Conservation (phyloP, 2,329 filamentous ascomycete species). For the Nemania sp. region DNA sequence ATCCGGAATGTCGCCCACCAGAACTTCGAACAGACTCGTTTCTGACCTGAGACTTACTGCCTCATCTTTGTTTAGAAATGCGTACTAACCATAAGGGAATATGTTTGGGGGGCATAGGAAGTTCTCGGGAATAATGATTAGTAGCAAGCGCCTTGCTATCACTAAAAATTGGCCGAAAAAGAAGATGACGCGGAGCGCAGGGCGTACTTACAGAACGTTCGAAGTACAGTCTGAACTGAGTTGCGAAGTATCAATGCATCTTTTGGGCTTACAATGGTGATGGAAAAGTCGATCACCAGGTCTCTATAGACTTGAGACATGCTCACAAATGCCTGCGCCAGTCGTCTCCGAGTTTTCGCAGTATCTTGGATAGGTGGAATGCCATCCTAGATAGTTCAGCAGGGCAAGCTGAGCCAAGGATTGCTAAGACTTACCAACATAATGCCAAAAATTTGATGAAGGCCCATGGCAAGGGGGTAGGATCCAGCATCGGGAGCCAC, state of each 20-base stretch:
- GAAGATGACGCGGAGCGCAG: not conserved
- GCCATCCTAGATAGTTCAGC: slow-evolving; percentile 38
- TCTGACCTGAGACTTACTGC: slow-evolving; percentile 54
- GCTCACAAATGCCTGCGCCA: slow-evolving; percentile 58
- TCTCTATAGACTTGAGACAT: slow-evolving; percentile 61
- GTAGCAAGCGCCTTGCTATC: not conserved
- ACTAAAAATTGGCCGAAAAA: no score
- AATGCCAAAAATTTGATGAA: slow-evolving; percentile 52
- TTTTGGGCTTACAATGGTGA: slow-evolving; percentile 56
- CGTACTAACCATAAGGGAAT: not conserved
- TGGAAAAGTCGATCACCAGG: slow-evolving; percentile 59
- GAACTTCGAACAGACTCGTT: slow-evolving; percentile 49
- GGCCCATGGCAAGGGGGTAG: slow-evolving; percentile 52
- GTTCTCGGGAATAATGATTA: not conserved
- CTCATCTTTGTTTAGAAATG: not conserved
- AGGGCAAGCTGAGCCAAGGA: not conserved
- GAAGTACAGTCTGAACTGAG: slow-evolving; percentile 58
- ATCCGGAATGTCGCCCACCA: not conserved
- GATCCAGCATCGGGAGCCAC: slow-evolving; percentile 62
- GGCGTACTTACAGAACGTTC: slow-evolving; percentile 46
- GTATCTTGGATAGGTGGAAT: slow-evolving; percentile 46
- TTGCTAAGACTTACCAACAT: slow-evolving; percentile 47
- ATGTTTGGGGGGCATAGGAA: not conserved
- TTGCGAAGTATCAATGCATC: slow-evolving; percentile 58
- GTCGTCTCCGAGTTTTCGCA: slow-evolving; percentile 45